Percentiles rank a stretch among this genome's conserved stretches.
phyloP scores from a whole-genome alignment of 805 yeast species.

The Kodamaea leandrae region DNA sequence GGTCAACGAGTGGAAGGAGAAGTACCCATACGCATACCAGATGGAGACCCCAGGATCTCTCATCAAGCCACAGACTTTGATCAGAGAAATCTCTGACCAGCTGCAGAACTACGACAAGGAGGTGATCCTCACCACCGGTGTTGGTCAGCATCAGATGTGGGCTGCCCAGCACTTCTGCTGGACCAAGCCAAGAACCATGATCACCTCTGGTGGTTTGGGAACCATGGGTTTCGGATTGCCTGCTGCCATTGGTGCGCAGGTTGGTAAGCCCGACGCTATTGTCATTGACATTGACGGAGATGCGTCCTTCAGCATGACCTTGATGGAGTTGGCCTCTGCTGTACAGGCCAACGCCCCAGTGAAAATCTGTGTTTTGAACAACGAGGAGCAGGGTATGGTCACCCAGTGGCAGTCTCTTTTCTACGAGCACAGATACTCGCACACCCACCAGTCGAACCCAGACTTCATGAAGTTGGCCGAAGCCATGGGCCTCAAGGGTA shows the following conservation, averaged over 20 bases:
- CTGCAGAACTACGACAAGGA: conserved; percentile 63
- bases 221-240: conserved; percentile 99
- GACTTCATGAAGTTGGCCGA: conserved; percentile 91
- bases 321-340: conserved; percentile 89
- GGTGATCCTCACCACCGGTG: conserved; percentile 93
- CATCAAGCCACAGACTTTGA: conserved; percentile 92
- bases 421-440: conserved; percentile 96
- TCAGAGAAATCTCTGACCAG: conserved; percentile 72
- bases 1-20: conserved; percentile 77
- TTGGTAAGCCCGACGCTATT: conserved; percentile 89
- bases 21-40: conserved; percentile 83
- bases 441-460: conserved; percentile 95
- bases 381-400: conserved; percentile 99
- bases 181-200: conserved; percentile 87
- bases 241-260: conserved; percentile 97
- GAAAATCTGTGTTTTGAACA: conserved; percentile 84
- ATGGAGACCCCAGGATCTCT: conserved; percentile 73
- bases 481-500: conserved; percentile 87
- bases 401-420: conserved; percentile 98
- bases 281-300: conserved; percentile 98
- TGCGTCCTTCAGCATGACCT: conserved; percentile 98
- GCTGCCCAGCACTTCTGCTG: conserved; percentile 97
- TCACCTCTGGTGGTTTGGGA: conserved; percentile 98
- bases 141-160: conserved; percentile 99
- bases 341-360: conserved; percentile 92